Evolutionary conservation across 2,329 filamentous ascomycete species (phyloP), one percentile per base, ranked within the genome.

Genomic region (Cercospora berteroae): DNA sequence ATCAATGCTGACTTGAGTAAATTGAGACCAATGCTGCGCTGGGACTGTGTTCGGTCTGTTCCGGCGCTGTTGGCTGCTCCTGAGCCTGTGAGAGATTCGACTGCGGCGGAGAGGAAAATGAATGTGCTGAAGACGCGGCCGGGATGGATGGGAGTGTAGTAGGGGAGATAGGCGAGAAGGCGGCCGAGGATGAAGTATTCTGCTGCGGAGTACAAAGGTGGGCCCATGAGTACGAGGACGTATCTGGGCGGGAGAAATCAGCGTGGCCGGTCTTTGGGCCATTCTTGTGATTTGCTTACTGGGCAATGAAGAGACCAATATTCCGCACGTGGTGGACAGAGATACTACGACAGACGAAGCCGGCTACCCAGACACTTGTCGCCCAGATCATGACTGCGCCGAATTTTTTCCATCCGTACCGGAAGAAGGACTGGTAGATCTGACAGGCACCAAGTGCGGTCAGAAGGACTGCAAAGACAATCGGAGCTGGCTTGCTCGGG

Each of bases 121-220:
- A 89, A 86, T 3, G 82, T 83, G 69, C 87, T 89, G 70, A 89
- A 85, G 4, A 89, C 81, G 3, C 85, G 81, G 3, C 85, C 85
- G 0, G 85, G 85, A 70, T 87, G 84, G 36, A 87, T 81, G 0
- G 86, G 87, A 0, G 87, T 82, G 65, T 85, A 81, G 73, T 88
- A 86, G 0, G 87, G 87, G 2, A 87, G 81, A 76, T 89, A 90
- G 75, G 85, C 86, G 20, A 90, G 80, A 12, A 88, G 80, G 4
- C 87, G 83, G 2, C 84, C 84, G 25, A 90, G 83, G 64, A 88
- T 83, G 71, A 87, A 83, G 76, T 89, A 89, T 73, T 89, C 88
- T 64, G 85, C 83, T 3, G 87, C 81, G 62, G 87, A 86, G 60
- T 72, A 81, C 48, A 89, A 84, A 4, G 90, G 79, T 0, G 88